Evolutionary conservation across 179 eudicot genomes (phyloP).

Genomic region (Drosera spatulata): DNA sequence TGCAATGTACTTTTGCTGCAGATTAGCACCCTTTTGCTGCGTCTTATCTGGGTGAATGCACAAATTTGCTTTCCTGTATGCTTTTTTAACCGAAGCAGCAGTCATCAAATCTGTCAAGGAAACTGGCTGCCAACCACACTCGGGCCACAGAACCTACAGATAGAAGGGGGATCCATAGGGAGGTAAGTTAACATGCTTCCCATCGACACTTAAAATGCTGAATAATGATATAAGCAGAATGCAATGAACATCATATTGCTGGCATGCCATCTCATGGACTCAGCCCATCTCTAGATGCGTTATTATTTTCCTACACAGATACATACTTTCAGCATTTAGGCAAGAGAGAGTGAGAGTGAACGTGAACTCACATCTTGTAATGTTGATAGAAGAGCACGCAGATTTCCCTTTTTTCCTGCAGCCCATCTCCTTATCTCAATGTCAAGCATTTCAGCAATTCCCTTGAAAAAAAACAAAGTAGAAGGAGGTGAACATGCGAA

Average conservation of each 20-base stretch:
- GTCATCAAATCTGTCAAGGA: conserved; percentile 89
- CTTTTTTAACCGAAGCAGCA: conserved; percentile 80
- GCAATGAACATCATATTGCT: too few relatives aligned
- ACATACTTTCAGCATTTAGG: too few relatives aligned
- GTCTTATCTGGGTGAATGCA: conserved; percentile 99
- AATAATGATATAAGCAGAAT: too few relatives aligned
- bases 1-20: conserved; percentile 92
- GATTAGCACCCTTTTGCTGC: conserved; percentile 94
- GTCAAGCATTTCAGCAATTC: conserved; percentile 71
- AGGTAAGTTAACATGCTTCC: background rate
- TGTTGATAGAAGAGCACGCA: conserved; percentile 84
- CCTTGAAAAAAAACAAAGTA: conserved; percentile 35
- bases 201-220: too few relatives aligned
- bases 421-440: conserved; percentile 90
- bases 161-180: too few relatives aligned
- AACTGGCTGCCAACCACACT: conserved; percentile 99
- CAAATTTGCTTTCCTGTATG: conserved; percentile 81
- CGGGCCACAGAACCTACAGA: conserved; percentile 91
- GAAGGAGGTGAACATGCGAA: too few relatives aligned
- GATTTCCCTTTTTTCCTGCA: conserved; percentile 86
- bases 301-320: too few relatives aligned
- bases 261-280: too few relatives aligned
- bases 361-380: conserved; percentile 63
- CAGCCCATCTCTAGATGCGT: too few relatives aligned
- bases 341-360: background rate